Evolutionary conservation across 2,329 filamentous ascomycete species (phyloP).

Genomic region (Teratosphaeria epicoccoides): DNA sequence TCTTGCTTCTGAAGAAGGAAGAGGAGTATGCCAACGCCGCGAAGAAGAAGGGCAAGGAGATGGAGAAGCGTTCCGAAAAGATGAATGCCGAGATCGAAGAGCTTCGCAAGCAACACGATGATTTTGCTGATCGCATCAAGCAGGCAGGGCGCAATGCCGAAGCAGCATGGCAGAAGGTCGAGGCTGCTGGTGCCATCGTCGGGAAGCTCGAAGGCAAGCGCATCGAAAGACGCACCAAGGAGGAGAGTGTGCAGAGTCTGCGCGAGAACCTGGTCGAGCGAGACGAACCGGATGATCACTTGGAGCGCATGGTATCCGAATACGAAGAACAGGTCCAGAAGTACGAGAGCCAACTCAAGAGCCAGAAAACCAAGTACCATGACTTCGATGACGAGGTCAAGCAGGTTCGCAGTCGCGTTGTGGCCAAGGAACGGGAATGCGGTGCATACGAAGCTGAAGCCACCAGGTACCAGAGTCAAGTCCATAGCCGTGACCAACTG

Average conservation of each 20-base stretch:
- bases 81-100: slow-evolving; percentile 57
- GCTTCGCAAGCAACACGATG: slow-evolving; percentile 48
- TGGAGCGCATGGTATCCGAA: slow-evolving; percentile 60
- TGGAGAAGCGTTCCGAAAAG: slow-evolving; percentile 32
- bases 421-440: slow-evolving; percentile 47
- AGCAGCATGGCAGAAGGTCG: slow-evolving; percentile 61
- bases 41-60: slow-evolving; percentile 71
- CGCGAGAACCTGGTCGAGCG: slow-evolving; percentile 65
- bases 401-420: slow-evolving; percentile 31
- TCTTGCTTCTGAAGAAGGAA: slow-evolving; percentile 60
- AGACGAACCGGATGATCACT: slow-evolving; percentile 63
- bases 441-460: slow-evolving; percentile 79
- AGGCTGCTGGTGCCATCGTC: slow-evolving; percentile 63
- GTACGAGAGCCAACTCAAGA: slow-evolving; percentile 52
- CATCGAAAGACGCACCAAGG: slow-evolving; percentile 59
- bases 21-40: slow-evolving; percentile 70
- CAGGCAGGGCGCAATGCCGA: slow-evolving; percentile 41
- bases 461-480: slow-evolving; percentile 71
- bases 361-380: slow-evolving; percentile 53
- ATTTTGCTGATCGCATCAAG: slow-evolving; percentile 50
- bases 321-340: slow-evolving; percentile 62
- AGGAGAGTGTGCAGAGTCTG: slow-evolving; percentile 60
- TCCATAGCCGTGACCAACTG: slow-evolving; percentile 59
- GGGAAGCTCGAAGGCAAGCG: slow-evolving; percentile 66
- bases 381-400: slow-evolving; percentile 48